A percentile compares a stretch with the other conserved stretches of the same genome.
Evolutionary conservation across 495 filamentous ascomycete genomes (phyloP).

Genomic region (Daldinia vernicosa): DNA sequence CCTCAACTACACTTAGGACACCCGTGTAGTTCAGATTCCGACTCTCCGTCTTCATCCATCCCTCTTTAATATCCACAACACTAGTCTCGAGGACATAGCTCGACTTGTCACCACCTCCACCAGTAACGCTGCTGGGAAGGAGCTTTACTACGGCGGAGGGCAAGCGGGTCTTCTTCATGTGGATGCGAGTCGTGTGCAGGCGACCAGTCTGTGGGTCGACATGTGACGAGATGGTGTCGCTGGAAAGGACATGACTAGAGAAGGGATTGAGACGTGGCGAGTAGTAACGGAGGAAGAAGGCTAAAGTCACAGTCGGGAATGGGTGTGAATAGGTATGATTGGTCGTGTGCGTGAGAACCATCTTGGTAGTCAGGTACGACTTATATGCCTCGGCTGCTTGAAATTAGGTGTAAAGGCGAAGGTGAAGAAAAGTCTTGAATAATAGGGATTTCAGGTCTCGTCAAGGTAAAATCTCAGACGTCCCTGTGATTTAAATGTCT

Average conservation of each 20-base stretch:
- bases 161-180: constrained; percentile 92
- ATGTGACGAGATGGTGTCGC: constrained; percentile 89
- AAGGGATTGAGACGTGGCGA: constrained; percentile 80
- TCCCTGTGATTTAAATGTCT: constrained; percentile 20
- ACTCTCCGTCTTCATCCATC: constrained; percentile 87
- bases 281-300: constrained; percentile 99
- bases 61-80: constrained; percentile 86
- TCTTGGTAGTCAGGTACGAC: constrained; percentile 37
- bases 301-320: constrained; percentile 88
- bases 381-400: constrained; percentile 1
- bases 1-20: constrained; percentile 90
- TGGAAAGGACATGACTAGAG: constrained; percentile 91
- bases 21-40: constrained; percentile 90
- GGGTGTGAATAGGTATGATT: constrained; percentile 90
- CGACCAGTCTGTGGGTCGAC: constrained; percentile 82
- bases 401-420: background rate
- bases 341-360: constrained; percentile 74
- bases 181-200: constrained; percentile 87
- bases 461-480: constrained; percentile 21
- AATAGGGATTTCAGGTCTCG: constrained; percentile 11
- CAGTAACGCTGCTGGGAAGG: constrained; percentile 72
- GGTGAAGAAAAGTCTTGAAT: background rate
- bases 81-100: constrained; percentile 93
- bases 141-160: constrained; percentile 84
- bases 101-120: constrained; percentile 76